Evolutionary conservation across 2,329 filamentous ascomycete genomes (phyloP), one percentile per base, ranked within the genome.

Genomic region (Pyricularia pennisetigena): DNA sequence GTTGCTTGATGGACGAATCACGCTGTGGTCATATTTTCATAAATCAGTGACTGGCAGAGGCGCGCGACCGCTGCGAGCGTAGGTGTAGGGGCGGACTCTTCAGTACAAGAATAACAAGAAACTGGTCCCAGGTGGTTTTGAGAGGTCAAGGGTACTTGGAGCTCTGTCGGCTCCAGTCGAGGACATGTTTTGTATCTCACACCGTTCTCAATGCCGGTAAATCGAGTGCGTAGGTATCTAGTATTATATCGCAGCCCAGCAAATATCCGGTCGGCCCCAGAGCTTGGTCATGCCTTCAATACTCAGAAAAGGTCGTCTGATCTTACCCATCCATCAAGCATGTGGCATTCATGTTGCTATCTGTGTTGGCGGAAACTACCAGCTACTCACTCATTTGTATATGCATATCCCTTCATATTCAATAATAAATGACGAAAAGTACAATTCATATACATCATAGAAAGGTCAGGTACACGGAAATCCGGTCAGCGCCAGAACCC

Each of bases 231-330:
- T n/a, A n/a, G n/a, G n/a, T n/a, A n/a, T n/a, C n/a, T n/a, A n/a
- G n/a, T n/a, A n/a, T n/a, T n/a, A n/a, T n/a, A n/a, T n/a, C n/a
- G n/a, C n/a, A n/a, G n/a, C n/a, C n/a, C n/a, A n/a, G n/a, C n/a
- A n/a, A n/a, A n/a, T n/a, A n/a, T n/a, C n/a, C n/a, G n/a, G n/a
- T n/a, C n/a, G n/a, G n/a, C n/a, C n/a, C 16, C 41, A 4, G 7
- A 49, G 6, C 41, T n/a, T 2, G 0, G 6, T n/a, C 4, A n/a
- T n/a, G 1, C 2, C n/a, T 7, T n/a, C 16, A 5, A 49, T n/a
- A 3, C 20, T 49, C 16, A 49, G 2, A 49, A 1, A 49, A 49
- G 41, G 6, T 4, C 20, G 5, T 16, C 7, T 49, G 6, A 2
- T 49, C 41, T n/a, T 4, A 32, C 12, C 35, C 41, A n/a, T 49